Evolutionary conservation across 2,329 filamentous ascomycete species (phyloP), one percentile per base, ranked within the genome.

Genomic region (Drechslerella dactyloides): DNA sequence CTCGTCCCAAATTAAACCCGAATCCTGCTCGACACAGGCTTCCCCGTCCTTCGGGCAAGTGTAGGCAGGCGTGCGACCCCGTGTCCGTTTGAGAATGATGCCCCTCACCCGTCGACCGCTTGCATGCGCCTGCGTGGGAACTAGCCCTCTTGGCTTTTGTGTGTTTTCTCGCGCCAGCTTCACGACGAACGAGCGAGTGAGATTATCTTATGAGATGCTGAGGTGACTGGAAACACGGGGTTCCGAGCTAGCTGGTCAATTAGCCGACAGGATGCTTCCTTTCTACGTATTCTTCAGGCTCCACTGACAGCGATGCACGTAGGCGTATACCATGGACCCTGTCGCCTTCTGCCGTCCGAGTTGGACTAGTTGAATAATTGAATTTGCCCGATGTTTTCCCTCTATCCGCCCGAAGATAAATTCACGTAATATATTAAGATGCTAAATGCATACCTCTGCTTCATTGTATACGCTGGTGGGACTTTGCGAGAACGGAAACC

Each of bases 61-160:
- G 58, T 60, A 70, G 54, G 66, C 58, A 70, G 59, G 66, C 52
- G 54, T 64, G 56, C 51, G 56, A 63, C 65, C 59, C 64, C 59
- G 58, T 70, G 53, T 42, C 53, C 21, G 66, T 70, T 70, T 70
- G 58, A 70, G 54, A 58, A 62, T 70, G 27, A 40, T 44, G 35
- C 58, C 66, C 59, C 55, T 48, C 19, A 35, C 52, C 58, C 54
- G 37, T 62, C 46, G 53, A 63, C 64, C 44, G 58, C 58, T 55
- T 58, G 65, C 53, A 69, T 62, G 44, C 44, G 44, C 19, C 44
- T 21, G 8, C 44, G 44, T 48, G 17, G 44, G 44, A 17, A 48
- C 44, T 19, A 19, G 19, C 8, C 17, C 44, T 19, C 15, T 48
- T 21, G 19, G 44, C n/a, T 23, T 8, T 33, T 33, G 27, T 33